Evolutionary conservation across 768 basidiomycete genomes (phyloP), one percentile per base, ranked within the genome.

Genomic region (Dacryopinax spathularia): DNA sequence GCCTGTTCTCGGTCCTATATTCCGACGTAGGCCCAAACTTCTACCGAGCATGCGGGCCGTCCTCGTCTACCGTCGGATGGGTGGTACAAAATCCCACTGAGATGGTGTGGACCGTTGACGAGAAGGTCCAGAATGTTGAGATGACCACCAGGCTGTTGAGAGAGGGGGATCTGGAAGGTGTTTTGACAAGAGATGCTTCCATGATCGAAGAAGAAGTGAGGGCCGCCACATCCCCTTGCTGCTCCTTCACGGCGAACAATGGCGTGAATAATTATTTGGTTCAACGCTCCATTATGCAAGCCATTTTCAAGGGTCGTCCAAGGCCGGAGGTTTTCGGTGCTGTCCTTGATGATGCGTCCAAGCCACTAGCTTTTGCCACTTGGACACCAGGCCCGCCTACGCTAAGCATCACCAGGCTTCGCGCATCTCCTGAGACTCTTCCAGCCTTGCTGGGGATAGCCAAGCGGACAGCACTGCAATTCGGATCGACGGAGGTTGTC

Each of bases 21-120:
- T 83, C 80, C 66, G 82, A 83, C 62, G 71, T 84, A 34, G 82
- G 82, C 16, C 62, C 64, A 5, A 64, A 71, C 0, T 81, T 82
- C 69, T 84, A 84, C 70, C 66, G 64, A 31, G 63, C 65, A 15
- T 75, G 77, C 60, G 81, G 81, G 0, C 76, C 77, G 0, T 70
- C 67, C 6, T 65, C 62, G 7, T 67, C 69, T 2, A 64, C 62
- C 5, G 71, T 72, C 16, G 82, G 83, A 2, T 84, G 83, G 83
- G 69, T 75, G 18, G 69, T 74, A 9, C 69, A 71, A 33, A 72
- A 70, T 5, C 70, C 76, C 12, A 35, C 70, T 1, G 77, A 76
- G 22, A 81, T 81, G 0, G 64, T 73, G 1, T 83, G 78, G 79
- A 65, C 74, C 1, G 35, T 64, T 2, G 34, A 60, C 13, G 25